Conservation (phyloP, 2,329 filamentous ascomycete genomes). For the Rhynchosporium graminicola region DNA sequence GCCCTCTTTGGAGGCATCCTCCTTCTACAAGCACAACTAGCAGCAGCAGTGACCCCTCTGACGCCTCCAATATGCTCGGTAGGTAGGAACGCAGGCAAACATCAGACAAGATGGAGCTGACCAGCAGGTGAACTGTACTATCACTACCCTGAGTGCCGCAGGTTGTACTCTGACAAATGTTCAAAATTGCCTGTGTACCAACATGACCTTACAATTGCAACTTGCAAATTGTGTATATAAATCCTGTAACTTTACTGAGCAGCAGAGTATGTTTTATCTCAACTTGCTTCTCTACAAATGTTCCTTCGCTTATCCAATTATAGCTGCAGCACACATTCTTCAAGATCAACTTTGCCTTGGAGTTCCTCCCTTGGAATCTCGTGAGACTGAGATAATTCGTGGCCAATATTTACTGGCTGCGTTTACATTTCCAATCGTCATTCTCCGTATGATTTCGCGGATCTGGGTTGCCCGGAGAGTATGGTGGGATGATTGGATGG, state of each 20-base stretch:
- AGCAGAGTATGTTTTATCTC: background rate
- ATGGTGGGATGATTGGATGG: conserved; percentile 30
- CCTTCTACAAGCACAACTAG: no score
- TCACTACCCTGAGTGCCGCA: background rate
- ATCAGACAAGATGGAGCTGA: no score
- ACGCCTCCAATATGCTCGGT: no score
- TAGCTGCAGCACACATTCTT: conserved; percentile 16
- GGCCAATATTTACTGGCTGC: conserved; percentile 20
- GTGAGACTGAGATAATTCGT: conserved; percentile 23
- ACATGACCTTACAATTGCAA: background rate
- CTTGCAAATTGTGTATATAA: conserved; percentile 4
- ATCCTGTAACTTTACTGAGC: conserved; percentile 7
- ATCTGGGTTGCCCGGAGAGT: conserved; percentile 21
- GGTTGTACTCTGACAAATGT: conserved; percentile 1
- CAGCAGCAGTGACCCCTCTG: no score
- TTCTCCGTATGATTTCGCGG: conserved; percentile 27
- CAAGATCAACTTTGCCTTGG: conserved; percentile 26
- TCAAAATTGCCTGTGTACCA: conserved; percentile 4
- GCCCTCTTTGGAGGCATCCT: no score
- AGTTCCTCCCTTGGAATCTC: conserved; percentile 19
- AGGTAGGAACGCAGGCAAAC: no score
- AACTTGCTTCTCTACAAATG: background rate
- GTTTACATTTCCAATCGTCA: conserved; percentile 25
- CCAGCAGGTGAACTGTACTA: no score
- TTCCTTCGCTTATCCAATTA: background rate